Conservation (phyloP, 768 basidiomycete species). For the Suillus cothurnatus region DNA sequence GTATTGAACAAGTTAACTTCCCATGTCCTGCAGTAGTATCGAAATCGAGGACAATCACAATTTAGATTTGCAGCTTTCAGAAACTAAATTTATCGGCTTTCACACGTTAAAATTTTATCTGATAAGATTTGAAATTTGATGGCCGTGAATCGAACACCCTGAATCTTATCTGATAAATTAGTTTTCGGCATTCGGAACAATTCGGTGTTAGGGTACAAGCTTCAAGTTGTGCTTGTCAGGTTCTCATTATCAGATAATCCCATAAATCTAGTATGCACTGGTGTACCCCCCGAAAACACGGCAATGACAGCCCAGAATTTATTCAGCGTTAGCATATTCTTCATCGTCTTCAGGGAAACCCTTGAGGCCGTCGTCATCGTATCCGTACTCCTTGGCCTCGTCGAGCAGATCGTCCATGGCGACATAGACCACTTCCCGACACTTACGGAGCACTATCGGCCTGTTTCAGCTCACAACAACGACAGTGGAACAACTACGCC, state of each 20-base stretch:
- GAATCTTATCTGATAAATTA: neutral
- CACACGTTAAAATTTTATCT: neutral
- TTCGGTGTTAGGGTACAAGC: neutral
- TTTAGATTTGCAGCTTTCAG: no score
- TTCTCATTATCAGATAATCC: conserved; percentile 1
- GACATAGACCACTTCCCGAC: conserved; percentile 23
- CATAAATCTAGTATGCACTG: no score
- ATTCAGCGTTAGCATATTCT: conserved; percentile 92
- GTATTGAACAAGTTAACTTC: no score
- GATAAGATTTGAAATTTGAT: neutral
- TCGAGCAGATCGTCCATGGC: conserved; percentile 76
- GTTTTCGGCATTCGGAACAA: neutral
- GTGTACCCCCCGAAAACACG: neutral
- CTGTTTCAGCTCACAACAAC: neutral
- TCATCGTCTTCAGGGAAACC: conserved; percentile 95
- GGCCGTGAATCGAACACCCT: neutral
- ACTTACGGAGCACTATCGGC: neutral
- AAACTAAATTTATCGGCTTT: no score
- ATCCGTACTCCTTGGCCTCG: conserved; percentile 87
- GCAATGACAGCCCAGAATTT: conserved; percentile 64
- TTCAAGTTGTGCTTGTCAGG: no score
- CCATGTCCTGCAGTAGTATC: no score
- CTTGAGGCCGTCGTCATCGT: conserved; percentile 92
- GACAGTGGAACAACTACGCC: conserved; percentile 12
- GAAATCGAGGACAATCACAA: no score